phyloP scores from a whole-genome alignment of 257 asterid species.

The Scutellaria galericulata region DNA sequence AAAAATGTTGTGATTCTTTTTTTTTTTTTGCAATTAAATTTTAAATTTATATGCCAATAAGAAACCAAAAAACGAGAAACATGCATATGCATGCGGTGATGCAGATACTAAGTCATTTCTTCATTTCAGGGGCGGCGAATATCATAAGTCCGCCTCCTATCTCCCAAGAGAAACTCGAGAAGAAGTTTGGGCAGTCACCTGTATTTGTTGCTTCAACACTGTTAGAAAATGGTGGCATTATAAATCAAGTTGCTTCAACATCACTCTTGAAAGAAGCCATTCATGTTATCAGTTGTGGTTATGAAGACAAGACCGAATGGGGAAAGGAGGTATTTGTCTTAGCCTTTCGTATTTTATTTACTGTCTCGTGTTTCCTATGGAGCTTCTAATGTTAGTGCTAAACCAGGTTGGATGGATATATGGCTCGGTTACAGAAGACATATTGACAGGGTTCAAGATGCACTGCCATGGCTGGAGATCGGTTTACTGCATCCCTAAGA shows the following conservation, averaged over 20 bases:
- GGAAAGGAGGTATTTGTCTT: conserved; percentile 72
- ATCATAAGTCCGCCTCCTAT: conserved; percentile 39
- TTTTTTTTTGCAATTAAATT: too few relatives aligned
- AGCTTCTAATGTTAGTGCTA: conserved; percentile 24
- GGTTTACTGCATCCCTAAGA: conserved; percentile 76
- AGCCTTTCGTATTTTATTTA: not conserved
- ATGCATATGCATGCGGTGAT: not conserved
- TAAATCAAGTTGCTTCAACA: conserved; percentile 45
- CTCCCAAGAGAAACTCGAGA: conserved; percentile 71
- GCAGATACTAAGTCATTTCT: conserved; percentile 16
- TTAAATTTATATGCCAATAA: not conserved
- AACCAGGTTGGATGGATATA: conserved; percentile 93
- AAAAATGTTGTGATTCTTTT: too few relatives aligned
- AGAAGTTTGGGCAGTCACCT: conserved; percentile 82
- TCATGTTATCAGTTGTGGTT: conserved; percentile 92
- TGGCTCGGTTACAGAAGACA: conserved; percentile 89
- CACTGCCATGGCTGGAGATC: conserved; percentile 95
- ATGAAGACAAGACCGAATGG: conserved; percentile 95
- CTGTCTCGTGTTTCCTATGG: not conserved
- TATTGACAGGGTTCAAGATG: conserved; percentile 91
- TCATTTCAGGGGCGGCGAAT: conserved; percentile 48
- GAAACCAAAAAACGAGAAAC: not conserved
- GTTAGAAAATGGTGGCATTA: conserved; percentile 66
- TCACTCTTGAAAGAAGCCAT: conserved; percentile 72
- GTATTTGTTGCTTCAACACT: conserved; percentile 74